Base-by-base conservation (phyloP, 2,329 filamentous ascomycete species). In the Alternaria burnsii region DNA sequence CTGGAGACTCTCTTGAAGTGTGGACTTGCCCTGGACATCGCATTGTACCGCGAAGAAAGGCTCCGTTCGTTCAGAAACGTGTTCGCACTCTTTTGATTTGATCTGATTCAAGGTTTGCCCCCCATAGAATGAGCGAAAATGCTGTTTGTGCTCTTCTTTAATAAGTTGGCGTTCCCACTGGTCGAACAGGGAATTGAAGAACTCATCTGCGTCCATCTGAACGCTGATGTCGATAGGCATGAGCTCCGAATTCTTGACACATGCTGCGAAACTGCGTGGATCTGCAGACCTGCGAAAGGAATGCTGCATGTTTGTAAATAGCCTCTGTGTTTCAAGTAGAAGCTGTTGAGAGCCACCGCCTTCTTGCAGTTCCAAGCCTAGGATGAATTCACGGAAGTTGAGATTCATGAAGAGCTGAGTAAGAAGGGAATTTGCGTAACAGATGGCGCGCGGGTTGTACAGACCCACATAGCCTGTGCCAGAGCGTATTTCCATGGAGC, bases 121-220 rank as follows among this genome's bases (percentile, higher is more conserved):
- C 0, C 94, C 93, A 73, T 95, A 99, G 71, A 98, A 95, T 0
- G 89, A 89, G 51, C 91, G 87, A 66, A 99, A 90, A 22, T 80
- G 81, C 65, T 87, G 88, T 78, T 92, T 97, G 34, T 88, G 87
- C n/a, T 88, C 84, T 2, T 83, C 79, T 10, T 86, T 85, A 18
- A 86, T 78, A 66, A 98, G 88, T 71, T 97, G 92, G 9, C 88
- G 87, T 75, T 99, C 96, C 87, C 93, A 93, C 26, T 93, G 88
- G 76, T 97, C 93, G 70, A 98, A 95, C 0, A 99, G 85, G 5
- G 97, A 85, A 71, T 95, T 97, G 81, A 96, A 98, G 76, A 98
- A 99, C 76, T 97, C 94, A 69, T 98, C 95, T 5, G 97, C 95
- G 75, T 99, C 95, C 92, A 99, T 98, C 78, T 99, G 95, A 60